Evolutionary conservation across 2,329 filamentous ascomycete genomes (phyloP).

Genomic region (Trichophyton schoenleinii): DNA sequence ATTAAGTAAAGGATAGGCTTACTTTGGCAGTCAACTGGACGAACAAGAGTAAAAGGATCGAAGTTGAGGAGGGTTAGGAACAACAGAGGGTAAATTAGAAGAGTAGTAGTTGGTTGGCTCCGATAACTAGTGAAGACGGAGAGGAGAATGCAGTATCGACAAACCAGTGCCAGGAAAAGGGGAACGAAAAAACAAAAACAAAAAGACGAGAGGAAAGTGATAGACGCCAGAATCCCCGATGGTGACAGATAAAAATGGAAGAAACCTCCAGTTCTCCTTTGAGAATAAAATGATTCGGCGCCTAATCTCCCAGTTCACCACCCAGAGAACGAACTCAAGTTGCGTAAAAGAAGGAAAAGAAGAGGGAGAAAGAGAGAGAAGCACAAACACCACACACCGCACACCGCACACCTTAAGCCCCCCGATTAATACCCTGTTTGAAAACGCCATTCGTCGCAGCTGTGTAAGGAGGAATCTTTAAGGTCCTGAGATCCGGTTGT

Average conservation of each 20-base stretch:
- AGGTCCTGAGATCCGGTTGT: not conserved
- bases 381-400: not conserved
- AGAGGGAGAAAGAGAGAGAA: not conserved
- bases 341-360: not conserved
- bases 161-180: not conserved
- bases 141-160: not conserved
- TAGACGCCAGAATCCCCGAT: not conserved
- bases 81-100: not conserved
- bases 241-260: not conserved
- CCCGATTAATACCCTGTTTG: not conserved
- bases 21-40: not conserved
- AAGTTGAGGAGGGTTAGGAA: not conserved
- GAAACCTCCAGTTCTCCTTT: not conserved
- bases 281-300: not conserved
- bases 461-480: not conserved
- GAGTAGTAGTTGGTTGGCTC: not conserved
- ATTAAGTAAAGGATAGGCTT: not conserved
- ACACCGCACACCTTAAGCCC: not conserved
- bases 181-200: not conserved
- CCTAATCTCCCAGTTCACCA: not conserved
- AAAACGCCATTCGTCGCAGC: not conserved
- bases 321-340: not conserved
- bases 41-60: not conserved
- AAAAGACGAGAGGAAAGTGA: not conserved
- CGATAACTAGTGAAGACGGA: not conserved